Evolutionary conservation across 2,329 filamentous ascomycete genomes (phyloP).

Genomic region (Penicillium sumatraense): DNA sequence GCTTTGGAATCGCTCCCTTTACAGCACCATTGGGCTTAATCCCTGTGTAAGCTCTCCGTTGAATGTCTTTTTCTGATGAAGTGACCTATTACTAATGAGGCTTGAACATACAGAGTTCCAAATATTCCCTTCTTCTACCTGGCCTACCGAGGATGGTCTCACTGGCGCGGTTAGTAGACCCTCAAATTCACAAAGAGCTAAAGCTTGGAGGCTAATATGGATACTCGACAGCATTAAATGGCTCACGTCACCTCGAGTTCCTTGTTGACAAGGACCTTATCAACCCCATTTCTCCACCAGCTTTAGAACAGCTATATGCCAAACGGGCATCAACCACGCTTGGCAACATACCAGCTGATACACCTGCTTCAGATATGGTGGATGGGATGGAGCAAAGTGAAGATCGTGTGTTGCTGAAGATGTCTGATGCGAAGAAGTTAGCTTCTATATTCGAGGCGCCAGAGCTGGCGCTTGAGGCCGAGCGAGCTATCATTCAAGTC

Average conservation of each 20-base stretch:
- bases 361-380: constrained; percentile 35
- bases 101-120: constrained; percentile 65
- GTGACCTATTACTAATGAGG: neutral
- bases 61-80: neutral
- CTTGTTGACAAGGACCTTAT: constrained; percentile 76
- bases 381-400: constrained; percentile 45
- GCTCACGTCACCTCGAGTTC: constrained; percentile 83
- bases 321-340: constrained; percentile 41
- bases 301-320: constrained; percentile 76
- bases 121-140: constrained; percentile 98
- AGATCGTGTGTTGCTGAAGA: constrained; percentile 51
- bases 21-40: constrained; percentile 81
- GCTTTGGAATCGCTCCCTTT: constrained; percentile 79
- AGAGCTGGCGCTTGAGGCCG: constrained; percentile 72
- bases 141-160: constrained; percentile 84
- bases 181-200: neutral
- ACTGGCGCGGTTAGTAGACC: constrained; percentile 68
- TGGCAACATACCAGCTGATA: constrained; percentile 31
- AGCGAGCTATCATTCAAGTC: constrained; percentile 77
- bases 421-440: constrained; percentile 60
- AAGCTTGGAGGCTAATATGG: constrained; percentile 18
- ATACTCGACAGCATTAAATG: constrained; percentile 65
- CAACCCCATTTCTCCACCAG: constrained; percentile 65
- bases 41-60: constrained; percentile 69
- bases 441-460: constrained; percentile 69